phyloP scores from a whole-genome alignment of 2,329 filamentous ascomycete species.

The Aspergillus transmontanensis region DNA sequence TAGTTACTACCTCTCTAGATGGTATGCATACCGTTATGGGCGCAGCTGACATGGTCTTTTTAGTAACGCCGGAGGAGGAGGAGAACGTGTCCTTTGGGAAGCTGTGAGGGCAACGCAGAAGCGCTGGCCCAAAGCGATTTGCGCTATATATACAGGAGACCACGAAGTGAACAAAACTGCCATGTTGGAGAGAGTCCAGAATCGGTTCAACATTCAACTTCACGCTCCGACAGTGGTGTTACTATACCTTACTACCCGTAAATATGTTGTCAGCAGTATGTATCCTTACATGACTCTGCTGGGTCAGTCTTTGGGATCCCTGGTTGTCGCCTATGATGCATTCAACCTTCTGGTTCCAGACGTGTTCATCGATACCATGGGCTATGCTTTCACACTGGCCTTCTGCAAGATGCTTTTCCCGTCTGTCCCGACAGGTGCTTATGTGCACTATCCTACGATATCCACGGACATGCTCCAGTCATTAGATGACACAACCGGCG shows the following conservation, averaged over 20 bases:
- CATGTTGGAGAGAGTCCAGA: slow-evolving; percentile 78
- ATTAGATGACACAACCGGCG: slow-evolving; percentile 66
- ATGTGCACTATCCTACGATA: slow-evolving; percentile 97
- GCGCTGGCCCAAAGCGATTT: slow-evolving; percentile 84
- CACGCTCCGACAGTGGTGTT: slow-evolving; percentile 82
- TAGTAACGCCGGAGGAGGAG: slow-evolving; percentile 93
- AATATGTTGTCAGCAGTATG: slow-evolving; percentile 81
- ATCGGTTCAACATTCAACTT: slow-evolving; percentile 89
- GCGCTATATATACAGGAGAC: slow-evolving; percentile 93
- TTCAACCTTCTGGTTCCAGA: slow-evolving; percentile 91
- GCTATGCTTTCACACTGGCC: slow-evolving; percentile 88
- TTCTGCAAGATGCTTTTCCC: slow-evolving; percentile 82
- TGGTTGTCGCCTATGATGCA: slow-evolving; percentile 87
- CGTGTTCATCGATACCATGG: slow-evolving; percentile 96
- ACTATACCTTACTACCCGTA: slow-evolving; percentile 84
- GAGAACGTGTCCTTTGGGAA: slow-evolving; percentile 94
- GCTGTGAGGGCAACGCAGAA: slow-evolving; percentile 89
- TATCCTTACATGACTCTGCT: slow-evolving; percentile 92
- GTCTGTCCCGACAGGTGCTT: slow-evolving; percentile 79
- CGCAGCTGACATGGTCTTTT: slow-evolving; percentile 10
- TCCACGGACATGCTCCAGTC: slow-evolving; percentile 95
- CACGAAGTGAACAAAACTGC: slow-evolving; percentile 79
- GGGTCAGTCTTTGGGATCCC: slow-evolving; percentile 88
- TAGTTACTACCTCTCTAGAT: slow-evolving; percentile 22
- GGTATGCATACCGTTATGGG: slow-evolving; percentile 1